phyloP scores from a whole-genome alignment of 208 protist genomes.

The Acanthamoeba lugdunensis region DNA sequence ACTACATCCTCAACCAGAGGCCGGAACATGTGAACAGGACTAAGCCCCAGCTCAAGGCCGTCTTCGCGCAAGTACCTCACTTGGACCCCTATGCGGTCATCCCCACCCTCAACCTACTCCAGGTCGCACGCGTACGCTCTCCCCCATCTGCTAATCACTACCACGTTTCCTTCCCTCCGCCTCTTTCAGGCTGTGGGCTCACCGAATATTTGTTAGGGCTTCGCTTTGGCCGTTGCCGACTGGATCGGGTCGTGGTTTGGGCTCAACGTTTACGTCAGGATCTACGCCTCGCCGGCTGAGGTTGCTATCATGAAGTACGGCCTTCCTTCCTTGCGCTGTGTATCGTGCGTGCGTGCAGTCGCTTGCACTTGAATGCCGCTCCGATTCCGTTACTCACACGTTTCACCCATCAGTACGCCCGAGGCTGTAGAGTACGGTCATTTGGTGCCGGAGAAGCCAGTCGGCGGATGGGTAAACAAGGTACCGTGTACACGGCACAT shows the following conservation, averaged over 20 bases:
- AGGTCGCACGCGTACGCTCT: background rate
- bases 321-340: background rate
- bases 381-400: background rate
- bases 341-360: background rate
- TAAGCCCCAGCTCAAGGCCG: background rate
- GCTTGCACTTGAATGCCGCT: no score
- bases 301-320: constrained; percentile 24
- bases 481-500: background rate
- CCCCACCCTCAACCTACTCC: background rate
- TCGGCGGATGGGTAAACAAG: constrained; percentile 32
- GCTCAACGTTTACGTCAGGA: constrained; percentile 8
- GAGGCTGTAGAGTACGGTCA: background rate
- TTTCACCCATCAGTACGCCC: background rate
- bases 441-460: background rate
- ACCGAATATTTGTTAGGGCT: background rate
- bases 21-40: background rate
- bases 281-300: background rate
- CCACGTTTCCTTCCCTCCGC: background rate
- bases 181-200: background rate
- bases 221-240: constrained; percentile 21
- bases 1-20: constrained; percentile 50
- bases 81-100: background rate
- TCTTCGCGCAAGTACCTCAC: constrained; percentile 4
- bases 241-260: constrained; percentile 48
- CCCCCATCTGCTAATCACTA: background rate